These are phyloP conservation scores for Phytophthora hibernalis DNA, from an alignment of 352 stramenopile species.

Conservation along the genomic window DNA sequence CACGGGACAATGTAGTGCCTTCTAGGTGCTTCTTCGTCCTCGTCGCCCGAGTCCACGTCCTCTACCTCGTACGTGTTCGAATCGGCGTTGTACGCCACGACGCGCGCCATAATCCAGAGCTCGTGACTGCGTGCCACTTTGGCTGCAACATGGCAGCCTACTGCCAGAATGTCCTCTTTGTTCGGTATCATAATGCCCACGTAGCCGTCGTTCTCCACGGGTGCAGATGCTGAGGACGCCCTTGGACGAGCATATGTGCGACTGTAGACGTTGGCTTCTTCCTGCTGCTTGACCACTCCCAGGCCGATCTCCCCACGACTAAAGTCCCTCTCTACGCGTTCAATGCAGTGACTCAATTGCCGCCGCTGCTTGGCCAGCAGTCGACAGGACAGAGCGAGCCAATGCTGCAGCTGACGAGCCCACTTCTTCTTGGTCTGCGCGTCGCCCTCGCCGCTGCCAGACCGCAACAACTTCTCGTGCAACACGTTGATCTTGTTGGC, in stretches of 20 bases:
- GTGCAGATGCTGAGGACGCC: slow-evolving; percentile 10
- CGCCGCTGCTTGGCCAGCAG: slow-evolving; percentile 62
- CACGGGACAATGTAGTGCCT: slow-evolving; percentile 78
- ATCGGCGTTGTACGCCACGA: slow-evolving; percentile 90
- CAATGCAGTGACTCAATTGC: slow-evolving; percentile 59
- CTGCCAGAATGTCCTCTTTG: slow-evolving; percentile 50
- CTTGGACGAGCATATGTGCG: slow-evolving; percentile 41
- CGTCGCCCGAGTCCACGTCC: slow-evolving; percentile 92
- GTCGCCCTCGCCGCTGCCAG: slow-evolving; percentile 25
- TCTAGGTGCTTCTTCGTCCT: slow-evolving; percentile 47
- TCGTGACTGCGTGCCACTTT: slow-evolving; percentile 83
- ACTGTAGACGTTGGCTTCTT: slow-evolving; percentile 43
- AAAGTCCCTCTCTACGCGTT: slow-evolving; percentile 59
- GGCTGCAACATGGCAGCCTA: slow-evolving; percentile 69
- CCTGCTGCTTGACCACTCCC: slow-evolving; percentile 23
- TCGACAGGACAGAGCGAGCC: slow-evolving; percentile 62
- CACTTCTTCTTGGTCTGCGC: slow-evolving; percentile 48
- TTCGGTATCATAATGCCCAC: slow-evolving; percentile 25
- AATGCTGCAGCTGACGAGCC: slow-evolving; percentile 71
- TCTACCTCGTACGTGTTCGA: slow-evolving; percentile 96
- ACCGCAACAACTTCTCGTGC: slow-evolving; percentile 55
- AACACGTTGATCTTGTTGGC: slow-evolving; percentile 73
- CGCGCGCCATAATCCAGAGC: slow-evolving; percentile 93
- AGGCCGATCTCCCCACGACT: slow-evolving; percentile 47
- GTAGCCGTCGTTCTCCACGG: slow-evolving; percentile 21